Conservation (phyloP, 2,329 filamentous ascomycete species). For the Bipolaris gigantea region DNA sequence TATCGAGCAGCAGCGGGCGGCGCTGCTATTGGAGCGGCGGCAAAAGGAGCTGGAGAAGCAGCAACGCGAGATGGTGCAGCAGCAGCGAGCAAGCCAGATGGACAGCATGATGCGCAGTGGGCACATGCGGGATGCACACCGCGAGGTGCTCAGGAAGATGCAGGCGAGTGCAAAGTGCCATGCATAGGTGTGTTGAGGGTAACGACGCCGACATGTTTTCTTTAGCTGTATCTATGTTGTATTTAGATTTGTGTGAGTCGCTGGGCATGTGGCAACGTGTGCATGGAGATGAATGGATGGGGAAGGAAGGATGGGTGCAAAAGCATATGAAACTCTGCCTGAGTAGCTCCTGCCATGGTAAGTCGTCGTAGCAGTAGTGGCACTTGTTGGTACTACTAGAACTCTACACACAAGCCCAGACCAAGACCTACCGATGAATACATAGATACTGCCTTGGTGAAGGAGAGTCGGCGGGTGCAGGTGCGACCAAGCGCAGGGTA, state of each 20-base stretch:
- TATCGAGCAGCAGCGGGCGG: conserved; percentile 44
- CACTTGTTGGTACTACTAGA: neutral
- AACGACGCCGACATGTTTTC: neutral
- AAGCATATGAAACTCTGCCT: no score
- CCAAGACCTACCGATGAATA: neutral
- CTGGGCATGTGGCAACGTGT: no score
- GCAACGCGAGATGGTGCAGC: conserved; percentile 59
- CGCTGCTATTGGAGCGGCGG: conserved; percentile 64
- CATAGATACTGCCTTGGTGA: no score
- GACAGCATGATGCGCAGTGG: conserved; percentile 76
- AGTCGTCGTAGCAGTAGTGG: neutral
- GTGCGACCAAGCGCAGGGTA: no score
- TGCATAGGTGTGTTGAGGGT: conserved; percentile 13
- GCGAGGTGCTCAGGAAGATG: conserved; percentile 78
- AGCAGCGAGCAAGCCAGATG: conserved; percentile 64
- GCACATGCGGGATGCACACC: conserved; percentile 74
- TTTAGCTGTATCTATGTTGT: neutral
- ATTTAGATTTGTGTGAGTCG: neutral
- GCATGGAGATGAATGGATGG: no score
- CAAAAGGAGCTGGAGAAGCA: conserved; percentile 64
- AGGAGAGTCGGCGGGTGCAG: neutral
- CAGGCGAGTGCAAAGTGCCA: conserved; percentile 61
- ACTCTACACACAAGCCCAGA: neutral
- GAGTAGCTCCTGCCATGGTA: no score
- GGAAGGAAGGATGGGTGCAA: no score